Percentiles rank a stretch among this genome's conserved stretches.
Evolutionary conservation across 2,329 filamentous ascomycete species (phyloP).

Genomic region (Myriosclerotinia curreyana): DNA sequence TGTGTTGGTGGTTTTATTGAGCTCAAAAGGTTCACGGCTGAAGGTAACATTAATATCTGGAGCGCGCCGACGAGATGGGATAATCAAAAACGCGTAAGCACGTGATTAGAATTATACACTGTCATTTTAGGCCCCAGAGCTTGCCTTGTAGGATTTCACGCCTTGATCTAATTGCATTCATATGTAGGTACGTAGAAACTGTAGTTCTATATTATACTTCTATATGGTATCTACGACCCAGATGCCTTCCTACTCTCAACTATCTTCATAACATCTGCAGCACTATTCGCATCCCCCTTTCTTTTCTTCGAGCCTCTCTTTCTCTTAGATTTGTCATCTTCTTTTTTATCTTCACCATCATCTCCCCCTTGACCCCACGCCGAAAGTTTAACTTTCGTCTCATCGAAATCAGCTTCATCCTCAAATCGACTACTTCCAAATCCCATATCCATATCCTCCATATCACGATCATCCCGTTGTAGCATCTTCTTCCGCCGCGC

Average conservation of each 20-base stretch:
- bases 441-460: constrained; percentile 89
- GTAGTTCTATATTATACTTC: not conserved
- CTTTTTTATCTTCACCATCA: constrained; percentile 45
- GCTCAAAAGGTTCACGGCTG: not conserved
- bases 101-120: not conserved
- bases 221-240: not conserved
- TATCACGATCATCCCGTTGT: constrained; percentile 70
- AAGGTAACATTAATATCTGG: not conserved
- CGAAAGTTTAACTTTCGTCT: constrained; percentile 63
- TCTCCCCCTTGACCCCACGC: constrained; percentile 59
- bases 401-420: constrained; percentile 80
- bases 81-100: not conserved
- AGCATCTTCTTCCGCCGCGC: constrained; percentile 73
- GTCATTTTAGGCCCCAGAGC: not conserved
- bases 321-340: constrained; percentile 53
- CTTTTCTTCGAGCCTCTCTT: constrained; percentile 72
- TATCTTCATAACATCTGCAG: constrained; percentile 74
- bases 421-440: constrained; percentile 86
- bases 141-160: not conserved
- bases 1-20: not conserved
- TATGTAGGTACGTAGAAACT: not conserved
- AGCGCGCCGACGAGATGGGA: not conserved
- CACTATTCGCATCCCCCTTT: constrained; percentile 76
- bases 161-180: not conserved
- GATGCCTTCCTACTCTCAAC: constrained; percentile 52